Evolutionary conservation across 257 asterid genomes (phyloP).

Genomic region (Fraxinus anomala): DNA sequence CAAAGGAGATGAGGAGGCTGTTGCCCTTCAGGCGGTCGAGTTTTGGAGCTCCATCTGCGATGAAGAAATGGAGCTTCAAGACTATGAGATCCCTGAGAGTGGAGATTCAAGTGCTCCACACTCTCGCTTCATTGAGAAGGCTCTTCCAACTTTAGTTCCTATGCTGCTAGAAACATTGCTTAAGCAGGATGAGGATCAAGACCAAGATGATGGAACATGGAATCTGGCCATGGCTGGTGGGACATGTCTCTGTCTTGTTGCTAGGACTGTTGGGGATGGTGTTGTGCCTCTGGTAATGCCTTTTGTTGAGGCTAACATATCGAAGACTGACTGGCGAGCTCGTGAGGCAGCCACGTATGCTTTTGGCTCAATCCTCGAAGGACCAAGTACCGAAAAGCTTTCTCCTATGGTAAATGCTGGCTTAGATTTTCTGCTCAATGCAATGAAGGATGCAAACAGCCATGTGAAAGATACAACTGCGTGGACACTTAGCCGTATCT

Average conservation of each 20-base stretch:
- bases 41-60: conserved; percentile 96
- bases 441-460: conserved; percentile 72
- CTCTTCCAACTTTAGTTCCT: conserved; percentile 72
- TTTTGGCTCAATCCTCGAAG: conserved; percentile 89
- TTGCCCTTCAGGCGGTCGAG: conserved; percentile 87
- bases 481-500: conserved; percentile 91
- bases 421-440: conserved; percentile 65
- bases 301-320: conserved; percentile 66
- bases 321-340: conserved; percentile 73
- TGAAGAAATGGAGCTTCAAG: conserved; percentile 81
- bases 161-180: conserved; percentile 80
- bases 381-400: conserved; percentile 74
- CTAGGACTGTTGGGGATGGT: conserved; percentile 79
- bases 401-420: conserved; percentile 81
- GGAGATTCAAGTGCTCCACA: conserved; percentile 60
- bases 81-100: conserved; percentile 52
- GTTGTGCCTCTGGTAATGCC: conserved; percentile 81
- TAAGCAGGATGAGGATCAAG: conserved; percentile 87
- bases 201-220: conserved; percentile 84
- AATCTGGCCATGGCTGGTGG: conserved; percentile 94
- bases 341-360: conserved; percentile 90
- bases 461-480: conserved; percentile 90
- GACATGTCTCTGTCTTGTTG: conserved; percentile 76
- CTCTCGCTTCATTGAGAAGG: conserved; percentile 72
- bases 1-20: conserved; percentile 73